Evolutionary conservation across 345 rosid species (phyloP).

Genomic region (Melaleuca quinquenervia): DNA sequence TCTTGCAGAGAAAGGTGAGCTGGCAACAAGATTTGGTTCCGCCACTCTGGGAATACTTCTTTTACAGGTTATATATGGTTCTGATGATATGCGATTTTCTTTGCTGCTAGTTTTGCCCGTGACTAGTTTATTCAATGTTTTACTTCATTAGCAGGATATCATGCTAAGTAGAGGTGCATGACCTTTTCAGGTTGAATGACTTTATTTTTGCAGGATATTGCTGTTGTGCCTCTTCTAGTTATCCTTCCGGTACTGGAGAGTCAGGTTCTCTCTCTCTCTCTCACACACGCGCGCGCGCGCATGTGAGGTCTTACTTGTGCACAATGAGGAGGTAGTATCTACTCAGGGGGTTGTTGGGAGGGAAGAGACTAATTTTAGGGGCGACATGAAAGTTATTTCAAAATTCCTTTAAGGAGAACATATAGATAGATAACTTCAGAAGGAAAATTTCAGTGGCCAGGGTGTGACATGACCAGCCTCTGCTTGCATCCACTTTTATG

Average conservation of each 20-base stretch:
- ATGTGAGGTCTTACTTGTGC: neutral
- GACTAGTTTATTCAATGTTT: neutral
- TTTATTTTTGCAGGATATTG: constrained; percentile 71
- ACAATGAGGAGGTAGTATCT: neutral
- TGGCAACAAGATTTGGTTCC: constrained; percentile 94
- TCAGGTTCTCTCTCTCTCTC: constrained; percentile 43
- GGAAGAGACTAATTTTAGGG: neutral
- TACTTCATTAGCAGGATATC: neutral
- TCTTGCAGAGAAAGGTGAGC: constrained; percentile 98
- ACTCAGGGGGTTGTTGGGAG: neutral
- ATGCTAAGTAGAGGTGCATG: neutral
- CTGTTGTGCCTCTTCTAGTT: constrained; percentile 89
- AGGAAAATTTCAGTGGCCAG: neutral
- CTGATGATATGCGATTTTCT: neutral
- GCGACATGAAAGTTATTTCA: neutral
- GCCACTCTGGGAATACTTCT: constrained; percentile 97
- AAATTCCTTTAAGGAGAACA: neutral
- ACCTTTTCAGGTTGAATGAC: neutral
- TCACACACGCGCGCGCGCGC: too few species aligned
- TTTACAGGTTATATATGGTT: constrained; percentile 52
- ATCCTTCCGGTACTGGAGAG: constrained; percentile 87
- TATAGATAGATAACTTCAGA: neutral
- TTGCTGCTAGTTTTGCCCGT: neutral
- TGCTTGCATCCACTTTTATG: neutral
- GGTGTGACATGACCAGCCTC: neutral